These are phyloP conservation scores for Lachancea kluyveri DNA, from an alignment of 805 yeast genomes.

Conservation along the genomic window DNA sequence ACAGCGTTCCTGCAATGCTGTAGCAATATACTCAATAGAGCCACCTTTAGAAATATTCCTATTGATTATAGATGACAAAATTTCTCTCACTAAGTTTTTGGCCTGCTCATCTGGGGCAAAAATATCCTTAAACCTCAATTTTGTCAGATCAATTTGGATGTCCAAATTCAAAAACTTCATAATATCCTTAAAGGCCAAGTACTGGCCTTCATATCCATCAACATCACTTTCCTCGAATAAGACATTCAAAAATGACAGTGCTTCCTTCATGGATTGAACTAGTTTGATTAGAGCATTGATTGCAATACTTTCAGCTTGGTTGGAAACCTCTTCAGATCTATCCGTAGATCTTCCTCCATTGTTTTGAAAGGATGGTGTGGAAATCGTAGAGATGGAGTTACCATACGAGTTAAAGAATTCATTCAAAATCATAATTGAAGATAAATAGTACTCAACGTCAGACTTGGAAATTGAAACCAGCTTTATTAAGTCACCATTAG, in stretches of 20 bases:
- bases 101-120: constrained; percentile 60
- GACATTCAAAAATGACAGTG: constrained; percentile 79
- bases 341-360: constrained; percentile 34
- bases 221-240: constrained; percentile 63
- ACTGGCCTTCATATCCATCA: constrained; percentile 30
- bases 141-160: constrained; percentile 61
- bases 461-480: constrained; percentile 26
- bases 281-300: constrained; percentile 71
- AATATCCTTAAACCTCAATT: constrained; percentile 65
- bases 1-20: constrained; percentile 83
- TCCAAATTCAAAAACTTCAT: constrained; percentile 62
- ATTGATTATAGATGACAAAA: constrained; percentile 82
- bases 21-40: constrained; percentile 84
- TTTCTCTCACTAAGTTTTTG: constrained; percentile 66
- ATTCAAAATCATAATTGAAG: constrained; percentile 61
- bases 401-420: constrained; percentile 67
- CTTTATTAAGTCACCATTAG: constrained; percentile 16
- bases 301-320: constrained; percentile 89
- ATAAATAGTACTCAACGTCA: constrained; percentile 62
- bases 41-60: constrained; percentile 87
- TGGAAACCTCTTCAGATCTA: constrained; percentile 54
- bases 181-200: constrained; percentile 51
- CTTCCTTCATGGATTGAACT: constrained; percentile 77
- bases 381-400: constrained; percentile 31
- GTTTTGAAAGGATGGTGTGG: constrained; percentile 42